These are phyloP conservation scores for Alternaria brassicae DNA, from an alignment of 2,329 filamentous ascomycete species.

Conservation along the genomic window DNA sequence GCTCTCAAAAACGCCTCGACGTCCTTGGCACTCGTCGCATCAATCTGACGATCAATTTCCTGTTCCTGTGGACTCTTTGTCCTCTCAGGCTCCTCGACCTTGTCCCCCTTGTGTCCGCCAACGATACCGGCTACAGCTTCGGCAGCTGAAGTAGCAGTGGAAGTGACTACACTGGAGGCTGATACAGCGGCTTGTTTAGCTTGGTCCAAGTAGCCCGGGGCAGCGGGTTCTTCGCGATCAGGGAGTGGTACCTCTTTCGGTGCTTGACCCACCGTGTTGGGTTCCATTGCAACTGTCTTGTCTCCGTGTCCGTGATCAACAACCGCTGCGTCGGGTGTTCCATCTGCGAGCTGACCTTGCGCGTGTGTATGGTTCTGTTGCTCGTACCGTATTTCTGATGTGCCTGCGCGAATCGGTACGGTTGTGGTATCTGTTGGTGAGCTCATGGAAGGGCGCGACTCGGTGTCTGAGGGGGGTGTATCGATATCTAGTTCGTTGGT, in stretches of 20 bases:
- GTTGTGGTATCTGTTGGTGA: constrained; percentile 21
- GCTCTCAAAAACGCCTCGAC: constrained; percentile 46
- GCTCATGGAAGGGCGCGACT: constrained; percentile 22
- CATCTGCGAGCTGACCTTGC: constrained; percentile 50
- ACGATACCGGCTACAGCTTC: constrained; percentile 38
- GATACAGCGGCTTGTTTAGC: constrained; percentile 50
- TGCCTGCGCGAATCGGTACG: constrained; percentile 50
- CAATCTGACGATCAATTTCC: constrained; percentile 40
- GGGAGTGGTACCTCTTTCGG: constrained; percentile 55
- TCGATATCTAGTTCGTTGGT: constrained; percentile 28
- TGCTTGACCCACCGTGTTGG: constrained; percentile 57
- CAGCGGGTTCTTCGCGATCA: constrained; percentile 40
- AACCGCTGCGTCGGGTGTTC: constrained; percentile 52
- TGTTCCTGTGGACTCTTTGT: constrained; percentile 43
- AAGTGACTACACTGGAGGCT: constrained; percentile 36
- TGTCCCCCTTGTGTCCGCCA: constrained; percentile 32
- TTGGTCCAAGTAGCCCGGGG: constrained; percentile 52
- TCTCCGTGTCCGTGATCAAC: constrained; percentile 55
- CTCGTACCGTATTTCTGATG: constrained; percentile 51
- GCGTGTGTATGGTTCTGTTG: constrained; percentile 56
- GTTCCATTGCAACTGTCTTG: constrained; percentile 56
- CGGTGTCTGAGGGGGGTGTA: constrained; percentile 32
- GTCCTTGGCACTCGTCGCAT: constrained; percentile 34
- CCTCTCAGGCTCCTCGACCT: constrained; percentile 18
- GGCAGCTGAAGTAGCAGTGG: constrained; percentile 44